Conservation (phyloP, 495 filamentous ascomycete species). For the Coniosporium apollinis region DNA sequence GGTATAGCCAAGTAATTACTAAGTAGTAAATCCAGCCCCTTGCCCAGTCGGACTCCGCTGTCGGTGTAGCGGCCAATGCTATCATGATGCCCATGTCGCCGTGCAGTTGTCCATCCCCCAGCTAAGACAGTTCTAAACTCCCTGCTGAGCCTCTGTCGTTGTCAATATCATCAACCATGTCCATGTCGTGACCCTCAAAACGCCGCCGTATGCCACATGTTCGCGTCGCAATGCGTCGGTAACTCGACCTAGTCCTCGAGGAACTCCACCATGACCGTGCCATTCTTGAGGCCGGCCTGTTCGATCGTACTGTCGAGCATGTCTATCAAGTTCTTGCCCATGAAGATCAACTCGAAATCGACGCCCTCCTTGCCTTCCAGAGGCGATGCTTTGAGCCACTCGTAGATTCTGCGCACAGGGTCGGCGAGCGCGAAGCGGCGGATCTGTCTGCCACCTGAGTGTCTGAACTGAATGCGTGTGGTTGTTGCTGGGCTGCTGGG, state of each 20-base stretch:
- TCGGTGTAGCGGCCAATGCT: no score
- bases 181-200: no score
- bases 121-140: no score
- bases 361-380: constrained; percentile 58
- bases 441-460: constrained; percentile 64
- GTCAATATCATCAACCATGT: no score
- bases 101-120: no score
- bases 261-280: constrained; percentile 85
- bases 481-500: constrained; percentile 45
- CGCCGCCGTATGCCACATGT: no score
- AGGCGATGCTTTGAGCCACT: constrained; percentile 85
- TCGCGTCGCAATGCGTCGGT: no score
- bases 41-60: no score
- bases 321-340: constrained; percentile 70
- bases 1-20: no score
- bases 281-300: constrained; percentile 76
- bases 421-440: constrained; percentile 71
- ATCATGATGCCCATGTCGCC: no score
- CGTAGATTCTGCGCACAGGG: constrained; percentile 66
- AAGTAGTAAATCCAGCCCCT: no score
- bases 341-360: constrained; percentile 68
- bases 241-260: constrained; percentile 52
- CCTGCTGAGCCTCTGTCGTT: no score
- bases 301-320: constrained; percentile 52
- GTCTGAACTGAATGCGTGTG: constrained; percentile 81